phyloP scores from a whole-genome alignment of 2,329 filamentous ascomycete genomes.

The Neonectria ditissima region DNA sequence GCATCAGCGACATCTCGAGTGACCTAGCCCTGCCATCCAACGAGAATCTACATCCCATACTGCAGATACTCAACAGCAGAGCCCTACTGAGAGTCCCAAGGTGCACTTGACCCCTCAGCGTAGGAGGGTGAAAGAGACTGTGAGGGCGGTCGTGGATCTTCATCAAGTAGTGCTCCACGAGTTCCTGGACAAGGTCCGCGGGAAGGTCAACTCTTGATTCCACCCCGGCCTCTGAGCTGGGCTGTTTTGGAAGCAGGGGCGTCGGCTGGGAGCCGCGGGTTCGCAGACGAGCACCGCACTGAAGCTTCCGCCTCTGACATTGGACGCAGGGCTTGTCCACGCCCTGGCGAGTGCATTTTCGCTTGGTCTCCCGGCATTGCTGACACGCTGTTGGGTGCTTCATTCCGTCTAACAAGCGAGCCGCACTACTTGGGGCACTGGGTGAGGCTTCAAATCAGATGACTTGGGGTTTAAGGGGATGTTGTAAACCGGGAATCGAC shows the following conservation, averaged over 20 bases:
- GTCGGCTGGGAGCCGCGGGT: background rate
- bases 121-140: constrained; percentile 30
- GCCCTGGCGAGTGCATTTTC: constrained; percentile 22
- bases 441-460: too few species aligned
- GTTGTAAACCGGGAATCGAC: too few species aligned
- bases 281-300: background rate
- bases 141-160: constrained; percentile 29
- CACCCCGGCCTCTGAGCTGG: background rate
- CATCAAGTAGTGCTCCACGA: constrained; percentile 27
- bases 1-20: background rate
- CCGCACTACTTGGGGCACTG: too few species aligned
- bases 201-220: background rate
- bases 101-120: background rate
- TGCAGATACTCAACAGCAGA: constrained; percentile 23
- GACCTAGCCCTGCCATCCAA: background rate
- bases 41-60: constrained; percentile 25
- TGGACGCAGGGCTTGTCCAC: constrained; percentile 18
- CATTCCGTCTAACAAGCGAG: constrained; percentile 13
- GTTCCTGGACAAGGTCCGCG: background rate
- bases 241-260: constrained; percentile 5
- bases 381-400: constrained; percentile 26
- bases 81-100: constrained; percentile 9
- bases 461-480: too few species aligned
- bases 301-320: constrained; percentile 2
- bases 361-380: constrained; percentile 28